Evolutionary conservation across 2,329 filamentous ascomycete species (phyloP).

Genomic region (Eutypella sp.): DNA sequence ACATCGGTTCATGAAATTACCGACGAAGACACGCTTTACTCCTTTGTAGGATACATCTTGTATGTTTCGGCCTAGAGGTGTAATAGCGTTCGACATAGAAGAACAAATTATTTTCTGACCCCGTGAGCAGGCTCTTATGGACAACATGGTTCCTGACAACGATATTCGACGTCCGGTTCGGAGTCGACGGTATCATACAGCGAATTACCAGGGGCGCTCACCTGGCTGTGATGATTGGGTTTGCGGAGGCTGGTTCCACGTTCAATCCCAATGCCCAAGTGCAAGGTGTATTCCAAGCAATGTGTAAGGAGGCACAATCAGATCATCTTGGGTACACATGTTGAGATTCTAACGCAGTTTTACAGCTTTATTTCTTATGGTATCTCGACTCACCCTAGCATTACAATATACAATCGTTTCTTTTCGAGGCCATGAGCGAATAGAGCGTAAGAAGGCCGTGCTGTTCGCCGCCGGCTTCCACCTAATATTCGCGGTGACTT

Average conservation of each 20-base stretch:
- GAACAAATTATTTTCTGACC: neutral
- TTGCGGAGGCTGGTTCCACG: slow-evolving; percentile 40
- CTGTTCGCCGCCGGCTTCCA: neutral
- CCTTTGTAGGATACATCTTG: slow-evolving; percentile 3
- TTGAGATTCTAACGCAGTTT: neutral
- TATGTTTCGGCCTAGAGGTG: neutral
- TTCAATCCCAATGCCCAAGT: slow-evolving; percentile 34
- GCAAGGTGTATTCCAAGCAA: slow-evolving; percentile 36
- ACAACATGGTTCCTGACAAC: slow-evolving; percentile 49
- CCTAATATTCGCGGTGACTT: neutral
- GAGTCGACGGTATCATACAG: slow-evolving; percentile 43
- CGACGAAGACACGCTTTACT: neutral
- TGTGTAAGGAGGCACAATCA: slow-evolving; percentile 14
- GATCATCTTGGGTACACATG: neutral
- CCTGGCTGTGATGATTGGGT: slow-evolving; percentile 45
- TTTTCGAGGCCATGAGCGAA: neutral
- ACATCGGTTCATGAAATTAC: slow-evolving; percentile 1
- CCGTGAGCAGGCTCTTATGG: slow-evolving; percentile 35
- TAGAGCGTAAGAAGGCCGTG: neutral
- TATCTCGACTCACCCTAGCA: slow-evolving; percentile 31
- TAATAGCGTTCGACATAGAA: no score
- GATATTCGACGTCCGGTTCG: slow-evolving; percentile 48
- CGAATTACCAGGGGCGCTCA: slow-evolving; percentile 41
- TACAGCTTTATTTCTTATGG: slow-evolving; percentile 28
- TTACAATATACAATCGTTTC: slow-evolving; percentile 23